Evolutionary conservation across 352 stramenopile species (phyloP).

Genomic region (Phytophthora crassamura): DNA sequence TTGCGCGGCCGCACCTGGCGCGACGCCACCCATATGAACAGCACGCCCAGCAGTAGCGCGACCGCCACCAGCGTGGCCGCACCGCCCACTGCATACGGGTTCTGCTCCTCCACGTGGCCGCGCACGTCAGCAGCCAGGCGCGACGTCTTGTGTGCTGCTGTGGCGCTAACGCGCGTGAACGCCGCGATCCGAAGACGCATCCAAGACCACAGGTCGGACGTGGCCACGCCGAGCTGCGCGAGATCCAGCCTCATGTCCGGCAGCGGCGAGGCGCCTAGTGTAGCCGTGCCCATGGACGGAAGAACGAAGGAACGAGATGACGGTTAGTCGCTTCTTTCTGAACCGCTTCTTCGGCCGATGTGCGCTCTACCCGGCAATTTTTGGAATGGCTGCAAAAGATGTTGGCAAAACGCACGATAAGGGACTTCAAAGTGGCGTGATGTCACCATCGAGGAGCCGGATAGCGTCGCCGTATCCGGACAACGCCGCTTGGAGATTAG

Average conservation of each 20-base stretch:
- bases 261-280: constrained; percentile 2
- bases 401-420: background rate
- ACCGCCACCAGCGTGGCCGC: constrained; percentile 57
- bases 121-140: constrained; percentile 21
- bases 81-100: constrained; percentile 56
- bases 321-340: background rate
- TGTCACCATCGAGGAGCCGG: too few relatives aligned
- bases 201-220: constrained; percentile 28
- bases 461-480: too few relatives aligned
- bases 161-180: constrained; percentile 24
- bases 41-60: constrained; percentile 44
- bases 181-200: constrained; percentile 13
- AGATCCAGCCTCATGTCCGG: constrained; percentile 22
- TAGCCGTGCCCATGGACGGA: background rate
- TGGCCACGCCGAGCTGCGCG: constrained; percentile 1
- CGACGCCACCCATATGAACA: constrained; percentile 87
- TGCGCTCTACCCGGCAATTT: constrained; percentile 11
- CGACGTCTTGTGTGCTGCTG: constrained; percentile 29
- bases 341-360: background rate
- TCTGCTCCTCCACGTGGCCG: constrained; percentile 37
- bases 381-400: constrained; percentile 7
- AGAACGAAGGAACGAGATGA: background rate
- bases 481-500: too few relatives aligned
- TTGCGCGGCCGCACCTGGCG: constrained; percentile 76
- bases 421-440: background rate